phyloP scores from a whole-genome alignment of 768 basidiomycete genomes.

The Strobilomyces echinocephalus region DNA sequence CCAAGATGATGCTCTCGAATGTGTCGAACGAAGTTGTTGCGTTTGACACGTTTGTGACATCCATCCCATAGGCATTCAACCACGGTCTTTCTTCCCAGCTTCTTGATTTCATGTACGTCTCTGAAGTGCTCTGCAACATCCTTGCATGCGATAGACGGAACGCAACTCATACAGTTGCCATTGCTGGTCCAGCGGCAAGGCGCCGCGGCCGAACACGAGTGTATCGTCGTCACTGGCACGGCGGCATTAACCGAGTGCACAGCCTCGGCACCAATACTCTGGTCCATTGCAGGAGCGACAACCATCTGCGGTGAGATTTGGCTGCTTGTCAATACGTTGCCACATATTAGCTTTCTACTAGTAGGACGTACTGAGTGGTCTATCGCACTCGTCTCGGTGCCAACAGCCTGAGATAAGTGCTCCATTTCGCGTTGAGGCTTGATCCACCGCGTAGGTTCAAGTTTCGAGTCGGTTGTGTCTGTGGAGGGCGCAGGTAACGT shows the following conservation, averaged over 20 bases:
- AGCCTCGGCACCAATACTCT: background rate
- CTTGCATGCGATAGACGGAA: background rate
- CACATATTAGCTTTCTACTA: too few species aligned
- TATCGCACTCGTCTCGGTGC: too few species aligned
- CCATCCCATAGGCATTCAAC: background rate
- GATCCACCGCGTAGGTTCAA: too few species aligned
- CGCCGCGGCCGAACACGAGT: background rate
- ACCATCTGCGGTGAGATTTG: background rate
- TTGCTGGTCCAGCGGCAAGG: background rate
- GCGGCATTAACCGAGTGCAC: background rate
- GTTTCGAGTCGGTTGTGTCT: too few species aligned
- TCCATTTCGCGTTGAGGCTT: background rate
- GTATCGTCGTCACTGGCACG: background rate
- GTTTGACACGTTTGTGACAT: background rate
- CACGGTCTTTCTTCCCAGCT: background rate
- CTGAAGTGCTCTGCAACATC: background rate
- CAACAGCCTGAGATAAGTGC: background rate
- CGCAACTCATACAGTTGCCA: background rate
- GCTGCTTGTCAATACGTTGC: too few species aligned
- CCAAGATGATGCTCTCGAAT: conserved; percentile 4
- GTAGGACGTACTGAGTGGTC: background rate
- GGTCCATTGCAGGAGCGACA: background rate
- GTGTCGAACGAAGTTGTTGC: conserved; percentile 1
- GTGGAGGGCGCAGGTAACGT: background rate
- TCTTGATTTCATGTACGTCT: background rate